Base-by-base conservation (phyloP, 2,329 filamentous ascomycete genomes). In the Fusarium sublunatum region DNA sequence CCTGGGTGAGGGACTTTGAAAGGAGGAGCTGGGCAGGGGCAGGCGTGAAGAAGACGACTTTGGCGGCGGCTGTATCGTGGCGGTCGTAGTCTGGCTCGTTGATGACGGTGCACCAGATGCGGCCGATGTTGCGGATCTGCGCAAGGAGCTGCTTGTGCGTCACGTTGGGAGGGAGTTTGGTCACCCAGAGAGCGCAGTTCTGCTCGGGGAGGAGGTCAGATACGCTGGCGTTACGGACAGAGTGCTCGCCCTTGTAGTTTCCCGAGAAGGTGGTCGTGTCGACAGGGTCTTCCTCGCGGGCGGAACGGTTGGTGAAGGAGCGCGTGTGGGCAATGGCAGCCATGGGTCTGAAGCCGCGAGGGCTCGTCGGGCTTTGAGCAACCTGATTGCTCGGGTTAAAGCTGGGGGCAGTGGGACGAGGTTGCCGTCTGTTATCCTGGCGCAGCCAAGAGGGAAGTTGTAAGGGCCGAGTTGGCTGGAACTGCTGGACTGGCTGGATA, bases 181-280 rank as follows among this genome's bases (percentile, higher is more conserved):
- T 82, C 25, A 87, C 62, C 79, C 83, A 86, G 1, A 86, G 73
- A 0, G 82, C 77, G 29, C 82, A 84, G 70, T 84, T 86, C 29
- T 77, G 49, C 10, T 74, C 71, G 1, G 70, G 51, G 0, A 58
- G 8, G 6, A 78, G 71, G 24, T 72, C 49, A 11, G 74, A 66
- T 3, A 70, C 70, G 49, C 76, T 77, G 35, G 76, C 76, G 45
- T 78, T 78, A 13, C 64, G 68, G 5, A 68, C 58, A 6, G 68
- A 76, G 42, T 77, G 76, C 57, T 76, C 75, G 11, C 76, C 76
- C 41, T 71, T 72, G 50, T 78, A 78, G 41, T 71, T 73, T n/a
- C 48, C 36, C 0, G 76, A 78, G 65, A 78, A 71, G 19, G 53
- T 26, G 6, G 43, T 36, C 9, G 51, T 22, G 6, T 53, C 40